These are phyloP conservation scores for Oryza glumipatula DNA, from an alignment of 176 grass and related monocot genomes.

Conservation along the genomic window DNA sequence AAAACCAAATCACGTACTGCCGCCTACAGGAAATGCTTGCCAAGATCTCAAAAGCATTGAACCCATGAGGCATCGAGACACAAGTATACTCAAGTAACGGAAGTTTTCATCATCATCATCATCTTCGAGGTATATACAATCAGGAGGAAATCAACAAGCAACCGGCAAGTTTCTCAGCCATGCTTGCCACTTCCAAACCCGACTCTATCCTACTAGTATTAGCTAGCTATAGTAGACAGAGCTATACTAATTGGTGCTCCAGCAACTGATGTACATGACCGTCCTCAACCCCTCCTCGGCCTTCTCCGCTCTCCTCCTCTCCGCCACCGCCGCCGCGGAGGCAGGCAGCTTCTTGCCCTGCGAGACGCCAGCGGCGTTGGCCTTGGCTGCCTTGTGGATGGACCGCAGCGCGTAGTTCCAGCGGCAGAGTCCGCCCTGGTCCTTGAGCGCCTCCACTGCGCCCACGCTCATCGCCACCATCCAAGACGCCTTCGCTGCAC, in stretches of 20 bases:
- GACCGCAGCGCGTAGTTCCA: conserved; percentile 71
- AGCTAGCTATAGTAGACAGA: neutral
- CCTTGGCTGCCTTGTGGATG: conserved; percentile 44
- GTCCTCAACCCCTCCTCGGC: conserved; percentile 64
- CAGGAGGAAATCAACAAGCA: neutral
- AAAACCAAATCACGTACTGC: no score
- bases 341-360: conserved; percentile 24
- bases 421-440: conserved; percentile 64
- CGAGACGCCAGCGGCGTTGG: conserved; percentile 22
- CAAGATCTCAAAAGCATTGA: no score
- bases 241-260: conserved; percentile 53
- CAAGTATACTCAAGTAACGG: neutral
- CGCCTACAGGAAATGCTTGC: no score
- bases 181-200: neutral
- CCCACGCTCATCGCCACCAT: conserved; percentile 60
- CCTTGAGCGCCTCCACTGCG: conserved; percentile 74
- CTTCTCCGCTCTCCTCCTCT: conserved; percentile 27
- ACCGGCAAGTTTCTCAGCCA: no score
- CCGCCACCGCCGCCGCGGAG: conserved; percentile 12
- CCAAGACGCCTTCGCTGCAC: conserved; percentile 54
- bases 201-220: neutral
- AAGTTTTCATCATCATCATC: conserved; percentile 21
- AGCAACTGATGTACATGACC: conserved; percentile 72
- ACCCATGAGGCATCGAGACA: no score
- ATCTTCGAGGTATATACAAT: neutral